Base-by-base conservation (phyloP, 2,329 filamentous ascomycete genomes). In the Colletotrichum caudatum region DNA sequence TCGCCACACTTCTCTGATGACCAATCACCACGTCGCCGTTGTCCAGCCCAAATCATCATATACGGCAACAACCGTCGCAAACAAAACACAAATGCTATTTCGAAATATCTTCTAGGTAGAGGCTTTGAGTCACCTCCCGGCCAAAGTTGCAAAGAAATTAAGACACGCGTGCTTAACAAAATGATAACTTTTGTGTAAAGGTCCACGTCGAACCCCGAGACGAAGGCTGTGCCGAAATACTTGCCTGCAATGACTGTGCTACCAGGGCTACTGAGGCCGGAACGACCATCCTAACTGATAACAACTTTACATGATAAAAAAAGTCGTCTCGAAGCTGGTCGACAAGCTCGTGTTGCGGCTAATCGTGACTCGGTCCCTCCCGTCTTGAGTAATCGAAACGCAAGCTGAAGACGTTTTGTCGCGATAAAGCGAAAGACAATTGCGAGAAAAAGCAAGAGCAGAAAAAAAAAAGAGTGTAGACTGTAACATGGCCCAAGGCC, bases 51-150 rank as follows among this genome's bases (percentile, higher is more conserved):
- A 74, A 60, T 74, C 73, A 69, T 71, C 69, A 66, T 65, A 50
- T 57, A 73, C 74, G 75, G 76, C 64, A 73, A 77, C 77, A 76
- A 72, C 76, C 80, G 77, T 74, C 75, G 76, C 77, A 74, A 74
- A 75, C 44, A 76, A 79, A 78, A 81, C 78, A 80, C 78, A 80
- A 76, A 80, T 84, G 79, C 82, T 81, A 64, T 61, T 39, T 67
- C 51, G 54, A 73, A 58, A 58, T 66, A 63, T 63, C 70, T 64
- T 66, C 53, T 50, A 56, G 58, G 48, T 39, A 29, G 37, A 64
- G 64, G 46, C 11, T 60, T 16, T 61, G 12, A 48, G 7, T 44
- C 56, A 58, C 54, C 54, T 44, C 44, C 39, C 33, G 33, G 18
- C 33, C 39, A 44, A 23, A 20, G n/a, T 61, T 35, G 4, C 20